These are phyloP conservation scores for Amanita brunnescens DNA, from an alignment of 768 basidiomycete genomes.

Conservation along the genomic window DNA sequence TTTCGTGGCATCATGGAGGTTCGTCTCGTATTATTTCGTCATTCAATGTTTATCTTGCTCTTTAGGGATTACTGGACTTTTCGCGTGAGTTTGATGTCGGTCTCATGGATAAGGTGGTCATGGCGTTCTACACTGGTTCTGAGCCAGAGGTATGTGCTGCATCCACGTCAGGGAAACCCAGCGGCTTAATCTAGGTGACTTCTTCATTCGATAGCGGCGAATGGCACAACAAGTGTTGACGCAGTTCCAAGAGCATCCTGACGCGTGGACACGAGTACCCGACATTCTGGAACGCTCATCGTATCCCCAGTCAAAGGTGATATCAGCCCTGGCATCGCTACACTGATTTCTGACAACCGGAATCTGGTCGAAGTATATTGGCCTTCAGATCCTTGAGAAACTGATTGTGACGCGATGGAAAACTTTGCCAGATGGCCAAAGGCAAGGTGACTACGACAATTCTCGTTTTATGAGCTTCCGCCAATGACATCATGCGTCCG, in stretches of 20 bases:
- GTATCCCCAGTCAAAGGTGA: constrained; percentile 81
- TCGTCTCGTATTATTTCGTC: constrained; percentile 11
- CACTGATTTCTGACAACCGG: constrained; percentile 9
- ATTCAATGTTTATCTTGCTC: constrained; percentile 16
- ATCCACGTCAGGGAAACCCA: constrained; percentile 6
- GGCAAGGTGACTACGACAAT: constrained; percentile 53
- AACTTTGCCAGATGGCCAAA: constrained; percentile 87
- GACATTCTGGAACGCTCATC: constrained; percentile 80
- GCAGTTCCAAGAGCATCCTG: constrained; percentile 92
- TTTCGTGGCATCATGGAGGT: constrained; percentile 40
- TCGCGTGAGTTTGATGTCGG: constrained; percentile 87
- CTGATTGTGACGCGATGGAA: constrained; percentile 94
- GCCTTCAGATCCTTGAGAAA: constrained; percentile 93
- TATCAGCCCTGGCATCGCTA: constrained; percentile 7
- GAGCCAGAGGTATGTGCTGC: constrained; percentile 64
- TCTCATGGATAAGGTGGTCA: constrained; percentile 89
- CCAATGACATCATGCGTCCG: not conserved
- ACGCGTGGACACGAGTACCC: constrained; percentile 96
- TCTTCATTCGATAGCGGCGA: constrained; percentile 63
- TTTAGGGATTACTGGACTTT: constrained; percentile 86
- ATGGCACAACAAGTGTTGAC: constrained; percentile 89
- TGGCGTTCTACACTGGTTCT: constrained; percentile 80
- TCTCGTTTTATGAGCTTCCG: not conserved
- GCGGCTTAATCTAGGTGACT: constrained; percentile 19
- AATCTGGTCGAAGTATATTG: constrained; percentile 66